These are phyloP conservation scores for Alternaria dauci DNA, from an alignment of 2,329 filamentous ascomycete genomes.

Conservation along the genomic window DNA sequence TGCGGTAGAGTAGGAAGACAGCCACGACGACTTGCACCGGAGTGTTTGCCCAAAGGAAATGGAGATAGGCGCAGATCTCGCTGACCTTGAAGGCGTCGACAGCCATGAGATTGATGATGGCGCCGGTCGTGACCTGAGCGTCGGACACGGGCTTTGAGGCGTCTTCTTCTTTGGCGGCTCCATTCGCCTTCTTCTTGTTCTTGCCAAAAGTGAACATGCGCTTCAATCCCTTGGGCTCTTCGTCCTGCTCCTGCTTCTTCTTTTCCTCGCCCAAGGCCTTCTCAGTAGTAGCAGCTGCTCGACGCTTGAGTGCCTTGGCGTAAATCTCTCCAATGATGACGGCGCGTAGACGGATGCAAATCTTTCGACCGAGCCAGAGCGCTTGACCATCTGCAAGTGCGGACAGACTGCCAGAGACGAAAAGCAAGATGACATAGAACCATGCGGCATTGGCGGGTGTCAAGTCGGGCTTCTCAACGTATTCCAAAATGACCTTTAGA, in stretches of 20 bases:
- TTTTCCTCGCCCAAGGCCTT: conserved; percentile 71
- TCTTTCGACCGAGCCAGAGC: conserved; percentile 91
- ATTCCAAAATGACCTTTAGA: conserved; percentile 89
- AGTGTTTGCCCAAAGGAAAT: conserved; percentile 92
- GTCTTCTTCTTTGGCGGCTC: conserved; percentile 51
- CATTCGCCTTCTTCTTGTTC: conserved; percentile 59
- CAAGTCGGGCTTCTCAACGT: conserved; percentile 81
- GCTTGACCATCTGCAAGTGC: conserved; percentile 86
- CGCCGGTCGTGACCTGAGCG: conserved; percentile 88
- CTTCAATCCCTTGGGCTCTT: conserved; percentile 53
- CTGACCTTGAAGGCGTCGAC: conserved; percentile 99
- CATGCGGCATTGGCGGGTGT: conserved; percentile 88
- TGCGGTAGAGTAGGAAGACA: conserved; percentile 81
- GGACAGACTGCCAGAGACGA: conserved; percentile 80
- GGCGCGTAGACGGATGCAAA: conserved; percentile 90
- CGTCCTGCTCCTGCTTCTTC: conserved; percentile 52
- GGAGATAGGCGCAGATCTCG: conserved; percentile 91
- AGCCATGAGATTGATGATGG: conserved; percentile 99
- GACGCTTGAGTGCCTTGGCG: conserved; percentile 89
- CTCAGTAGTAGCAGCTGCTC: conserved; percentile 80
- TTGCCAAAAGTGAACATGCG: conserved; percentile 65
- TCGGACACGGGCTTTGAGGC: conserved; percentile 56
- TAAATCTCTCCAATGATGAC: conserved; percentile 98
- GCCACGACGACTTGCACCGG: conserved; percentile 88
- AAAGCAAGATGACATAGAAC: conserved; percentile 92